These are phyloP conservation scores for Saccharomycopsis capsularis DNA, from an alignment of 805 yeast species.

Conservation along the genomic window DNA sequence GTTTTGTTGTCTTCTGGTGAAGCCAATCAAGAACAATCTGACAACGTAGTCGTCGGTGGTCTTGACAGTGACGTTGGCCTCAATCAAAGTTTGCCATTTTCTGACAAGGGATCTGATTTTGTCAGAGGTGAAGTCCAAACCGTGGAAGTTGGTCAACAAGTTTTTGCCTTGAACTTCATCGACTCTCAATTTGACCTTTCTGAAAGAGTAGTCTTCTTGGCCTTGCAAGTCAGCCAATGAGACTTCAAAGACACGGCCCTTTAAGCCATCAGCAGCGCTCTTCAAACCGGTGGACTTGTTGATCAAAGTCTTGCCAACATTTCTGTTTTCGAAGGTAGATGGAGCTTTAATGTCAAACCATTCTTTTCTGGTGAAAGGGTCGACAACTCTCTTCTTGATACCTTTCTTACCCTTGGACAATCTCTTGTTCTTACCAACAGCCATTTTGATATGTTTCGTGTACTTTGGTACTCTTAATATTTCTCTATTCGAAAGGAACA, in stretches of 20 bases:
- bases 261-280: constrained; percentile 96
- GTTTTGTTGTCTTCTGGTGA: constrained; percentile 96
- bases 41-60: constrained; percentile 96
- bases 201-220: constrained; percentile 97
- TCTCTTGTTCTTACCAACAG: constrained; percentile 86
- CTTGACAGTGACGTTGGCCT: constrained; percentile 97
- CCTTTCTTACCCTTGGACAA: constrained; percentile 91
- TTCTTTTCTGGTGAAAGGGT: constrained; percentile 99
- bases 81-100: constrained; percentile 98
- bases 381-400: constrained; percentile 97
- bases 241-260: constrained; percentile 96
- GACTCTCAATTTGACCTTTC: constrained; percentile 95
- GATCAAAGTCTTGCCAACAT: constrained; percentile 96
- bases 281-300: constrained; percentile 98
- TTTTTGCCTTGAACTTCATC: constrained; percentile 99
- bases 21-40: constrained; percentile 94
- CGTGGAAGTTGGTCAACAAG: constrained; percentile 99
- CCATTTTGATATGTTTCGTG: constrained; percentile 37
- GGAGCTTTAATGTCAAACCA: constrained; percentile 99
- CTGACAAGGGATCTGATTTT: constrained; percentile 96
- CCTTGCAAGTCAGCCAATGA: constrained; percentile 97
- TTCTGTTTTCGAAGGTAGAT: constrained; percentile 96
- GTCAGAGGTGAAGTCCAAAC: constrained; percentile 96
- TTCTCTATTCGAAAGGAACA: neutral
- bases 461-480: neutral